Conservation (phyloP, 1,284 basidiomycete genomes). For the Leccinum subfulvum region DNA sequence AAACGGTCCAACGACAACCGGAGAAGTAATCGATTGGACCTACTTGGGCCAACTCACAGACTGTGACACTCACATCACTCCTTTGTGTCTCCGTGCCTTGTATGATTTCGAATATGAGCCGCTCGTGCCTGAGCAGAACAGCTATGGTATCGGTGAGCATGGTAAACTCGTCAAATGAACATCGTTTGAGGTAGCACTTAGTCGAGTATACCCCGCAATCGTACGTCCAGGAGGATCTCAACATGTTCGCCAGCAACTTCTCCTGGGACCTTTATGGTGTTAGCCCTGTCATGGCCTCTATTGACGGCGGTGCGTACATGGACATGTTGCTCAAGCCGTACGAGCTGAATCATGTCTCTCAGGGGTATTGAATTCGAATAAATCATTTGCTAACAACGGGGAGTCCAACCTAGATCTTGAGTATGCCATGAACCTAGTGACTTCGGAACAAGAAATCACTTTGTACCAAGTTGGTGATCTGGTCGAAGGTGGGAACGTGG, state of each 20-base stretch:
- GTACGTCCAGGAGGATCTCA: slow-evolving; percentile 43
- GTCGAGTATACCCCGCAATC: slow-evolving; percentile 53
- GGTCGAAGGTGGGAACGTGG: slow-evolving; percentile 34
- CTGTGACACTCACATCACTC: slow-evolving; percentile 36
- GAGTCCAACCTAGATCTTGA: slow-evolving; percentile 58
- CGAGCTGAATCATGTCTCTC: not conserved
- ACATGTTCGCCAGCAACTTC: slow-evolving; percentile 43
- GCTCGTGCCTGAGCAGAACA: slow-evolving; percentile 41
- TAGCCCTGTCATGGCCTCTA: slow-evolving; percentile 36
- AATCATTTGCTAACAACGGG: slow-evolving; percentile 44
- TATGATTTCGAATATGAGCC: slow-evolving; percentile 47
- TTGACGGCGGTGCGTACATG: slow-evolving; percentile 44
- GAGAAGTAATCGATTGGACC: too few species aligned
- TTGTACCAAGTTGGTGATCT: slow-evolving; percentile 51
- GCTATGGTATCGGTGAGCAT: slow-evolving; percentile 47
- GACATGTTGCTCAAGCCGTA: not conserved
- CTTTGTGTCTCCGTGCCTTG: slow-evolving; percentile 45
- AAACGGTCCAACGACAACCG: too few species aligned
- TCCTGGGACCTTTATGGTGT: slow-evolving; percentile 36
- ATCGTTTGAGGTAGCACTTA: slow-evolving; percentile 18
- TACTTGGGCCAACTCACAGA: too few species aligned
- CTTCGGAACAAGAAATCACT: slow-evolving; percentile 39
- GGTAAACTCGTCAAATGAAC: not conserved
- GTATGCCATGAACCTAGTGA: slow-evolving; percentile 48
- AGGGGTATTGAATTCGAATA: slow-evolving; percentile 34